Base-by-base conservation (phyloP, 1,284 basidiomycete genomes). In the Lentinula novae-zelandiae region DNA sequence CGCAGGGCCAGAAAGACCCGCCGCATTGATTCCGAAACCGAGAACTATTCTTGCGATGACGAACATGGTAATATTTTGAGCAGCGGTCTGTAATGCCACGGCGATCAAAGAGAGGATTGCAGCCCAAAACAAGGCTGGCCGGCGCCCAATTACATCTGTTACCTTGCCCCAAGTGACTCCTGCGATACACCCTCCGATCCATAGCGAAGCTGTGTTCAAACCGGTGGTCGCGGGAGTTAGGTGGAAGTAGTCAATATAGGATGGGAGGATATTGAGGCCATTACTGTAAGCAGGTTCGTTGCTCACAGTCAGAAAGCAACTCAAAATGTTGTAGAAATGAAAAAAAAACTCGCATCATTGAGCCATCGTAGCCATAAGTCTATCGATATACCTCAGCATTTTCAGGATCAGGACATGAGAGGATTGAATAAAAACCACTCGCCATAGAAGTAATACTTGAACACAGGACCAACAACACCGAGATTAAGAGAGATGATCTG, bases 131-230 rank as follows among this genome's bases (percentile, higher is more conserved):
- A 60, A 50, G 15, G 52, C 58, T 53, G 58, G 58, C 10, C 58
- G 31, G 15, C 58, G 58, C 20, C 58, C 58, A 15, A 64, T 62
- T 52, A 63, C 39, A 57, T 66, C 66, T 20, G 66, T 67, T 13
- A 67, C 64, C 40, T 67, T 67, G 36, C 64, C 64, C 42, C 49
- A 68, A 20, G 65, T 66, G 8, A 68, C 3, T 5, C 65, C 67
- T n/a, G 67, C 67, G 22, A 68, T 62, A 46, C 65, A 64, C 20
- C 67, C 67, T 20, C 67, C 67, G n/a, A 68, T 67, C 65, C 65
- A 68, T 15, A 68, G 64, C 9, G 66, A 66, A 31, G 66, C 66
- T 9, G 67, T 68, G 44, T 67, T 68, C 38, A 68, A 60, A 6
- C 62, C 54, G 13, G 52, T 58, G 42, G 60, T 65, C 5, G 58